phyloP scores from a whole-genome alignment of 306 rosid species.

The Rosa lucieae region DNA sequence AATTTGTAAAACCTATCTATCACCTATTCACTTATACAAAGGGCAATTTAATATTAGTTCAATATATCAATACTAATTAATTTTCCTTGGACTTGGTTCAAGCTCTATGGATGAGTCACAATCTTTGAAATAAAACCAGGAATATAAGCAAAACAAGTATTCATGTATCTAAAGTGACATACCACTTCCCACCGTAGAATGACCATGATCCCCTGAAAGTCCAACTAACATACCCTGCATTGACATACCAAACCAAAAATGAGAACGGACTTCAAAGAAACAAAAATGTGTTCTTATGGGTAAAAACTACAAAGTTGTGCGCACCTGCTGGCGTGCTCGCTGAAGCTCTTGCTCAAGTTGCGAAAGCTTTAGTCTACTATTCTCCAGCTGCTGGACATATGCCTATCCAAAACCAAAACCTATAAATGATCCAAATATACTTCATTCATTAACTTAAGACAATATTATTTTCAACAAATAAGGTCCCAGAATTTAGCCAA shows the following conservation, averaged over 20 bases:
- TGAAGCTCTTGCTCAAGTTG: constrained; percentile 83
- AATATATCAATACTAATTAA: neutral
- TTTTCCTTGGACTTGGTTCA: too few species aligned
- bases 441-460: constrained; percentile 30
- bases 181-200: constrained; percentile 55
- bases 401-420: constrained; percentile 73
- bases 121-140: neutral
- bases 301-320: constrained; percentile 2
- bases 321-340: constrained; percentile 79
- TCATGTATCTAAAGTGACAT: neutral
- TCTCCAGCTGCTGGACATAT: constrained; percentile 83
- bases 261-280: neutral
- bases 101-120: neutral
- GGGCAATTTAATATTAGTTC: neutral
- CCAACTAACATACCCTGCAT: constrained; percentile 50
- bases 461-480: constrained; percentile 3
- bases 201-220: constrained; percentile 44
- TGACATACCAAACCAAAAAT: constrained; percentile 10
- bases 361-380: constrained; percentile 56
- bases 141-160: neutral
- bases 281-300: neutral
- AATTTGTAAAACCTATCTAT: neutral
- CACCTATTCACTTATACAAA: neutral
- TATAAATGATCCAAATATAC: constrained; percentile 41
- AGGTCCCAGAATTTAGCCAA: neutral